Percentiles rank a stretch among this genome's conserved stretches.
Conservation (phyloP, 345 rosid species). For the Balakata baccata region DNA sequence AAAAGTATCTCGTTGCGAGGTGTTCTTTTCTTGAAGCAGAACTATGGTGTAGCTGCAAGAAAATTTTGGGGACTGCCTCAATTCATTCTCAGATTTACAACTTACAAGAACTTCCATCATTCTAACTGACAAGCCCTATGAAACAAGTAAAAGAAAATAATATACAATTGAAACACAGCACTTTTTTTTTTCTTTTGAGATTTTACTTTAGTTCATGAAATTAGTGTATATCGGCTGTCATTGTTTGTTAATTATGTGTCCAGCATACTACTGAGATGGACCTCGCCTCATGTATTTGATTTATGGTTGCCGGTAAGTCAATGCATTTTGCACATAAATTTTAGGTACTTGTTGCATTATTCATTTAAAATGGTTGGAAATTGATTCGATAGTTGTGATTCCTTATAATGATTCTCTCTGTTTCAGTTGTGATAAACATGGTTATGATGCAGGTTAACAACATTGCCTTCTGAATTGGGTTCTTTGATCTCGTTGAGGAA, state of each 20-base stretch:
- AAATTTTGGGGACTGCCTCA: not conserved
- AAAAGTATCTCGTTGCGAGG: not conserved
- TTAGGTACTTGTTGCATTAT: not conserved
- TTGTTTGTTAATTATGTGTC: not conserved
- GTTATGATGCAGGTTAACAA: slow-evolving; percentile 55
- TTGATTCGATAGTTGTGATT: not conserved
- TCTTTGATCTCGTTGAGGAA: slow-evolving; percentile 58
- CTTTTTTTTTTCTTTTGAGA: not conserved
- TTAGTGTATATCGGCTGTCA: not conserved
- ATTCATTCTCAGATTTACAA: not conserved
- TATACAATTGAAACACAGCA: not conserved
- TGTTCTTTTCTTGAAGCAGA: not conserved
- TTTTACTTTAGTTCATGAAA: not conserved
- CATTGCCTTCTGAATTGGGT: slow-evolving; percentile 59
- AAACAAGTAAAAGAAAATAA: not conserved
- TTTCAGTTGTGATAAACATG: not conserved
- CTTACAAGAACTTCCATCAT: not conserved
- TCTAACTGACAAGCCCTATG: not conserved
- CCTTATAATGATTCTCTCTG: not conserved
- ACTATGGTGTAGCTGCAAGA: not conserved
- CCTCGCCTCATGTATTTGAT: not conserved
- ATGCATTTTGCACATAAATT: not conserved
- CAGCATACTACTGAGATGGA: not conserved
- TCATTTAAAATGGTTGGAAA: not conserved
- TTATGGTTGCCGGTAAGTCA: not conserved